phyloP scores from a whole-genome alignment of 208 protist genomes.

The Leishmania tarentolae region DNA sequence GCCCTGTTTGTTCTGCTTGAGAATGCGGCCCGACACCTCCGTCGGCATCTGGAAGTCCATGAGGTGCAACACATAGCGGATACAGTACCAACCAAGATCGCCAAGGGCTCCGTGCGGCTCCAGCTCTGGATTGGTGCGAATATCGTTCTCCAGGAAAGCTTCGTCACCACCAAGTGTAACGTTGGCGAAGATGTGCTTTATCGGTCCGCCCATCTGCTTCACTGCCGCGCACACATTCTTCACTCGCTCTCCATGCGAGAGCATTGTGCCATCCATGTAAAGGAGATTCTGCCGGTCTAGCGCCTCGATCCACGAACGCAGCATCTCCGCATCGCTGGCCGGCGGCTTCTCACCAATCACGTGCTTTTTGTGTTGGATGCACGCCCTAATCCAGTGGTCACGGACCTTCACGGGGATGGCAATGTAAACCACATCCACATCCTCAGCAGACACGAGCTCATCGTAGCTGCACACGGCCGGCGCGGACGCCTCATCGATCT shows the following conservation, averaged over 20 bases:
- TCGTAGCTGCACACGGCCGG: slow-evolving; percentile 31
- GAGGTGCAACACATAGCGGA: slow-evolving; percentile 59
- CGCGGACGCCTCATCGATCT: slow-evolving; percentile 12
- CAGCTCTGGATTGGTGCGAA: slow-evolving; percentile 48
- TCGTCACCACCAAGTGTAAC: slow-evolving; percentile 28
- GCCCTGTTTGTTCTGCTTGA: slow-evolving; percentile 40
- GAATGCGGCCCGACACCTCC: slow-evolving; percentile 50
- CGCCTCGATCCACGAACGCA: slow-evolving; percentile 56
- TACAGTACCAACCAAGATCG: slow-evolving; percentile 67
- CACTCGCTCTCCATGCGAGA: slow-evolving; percentile 51
- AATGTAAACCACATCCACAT: slow-evolving; percentile 51
- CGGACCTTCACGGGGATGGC: slow-evolving; percentile 43
- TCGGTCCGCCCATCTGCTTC: slow-evolving; percentile 28
- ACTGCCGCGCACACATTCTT: slow-evolving; percentile 27
- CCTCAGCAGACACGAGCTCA: slow-evolving; percentile 24
- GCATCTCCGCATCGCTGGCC: slow-evolving; percentile 41
- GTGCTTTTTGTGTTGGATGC: slow-evolving; percentile 60
- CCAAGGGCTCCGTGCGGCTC: slow-evolving; percentile 60
- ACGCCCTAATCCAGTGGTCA: slow-evolving; percentile 48
- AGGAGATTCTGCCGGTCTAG: slow-evolving; percentile 44
- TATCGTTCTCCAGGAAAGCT: slow-evolving; percentile 42
- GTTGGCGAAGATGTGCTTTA: slow-evolving; percentile 50
- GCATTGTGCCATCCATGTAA: slow-evolving; percentile 72
- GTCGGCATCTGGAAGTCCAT: slow-evolving; percentile 52
- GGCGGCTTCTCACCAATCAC: slow-evolving; percentile 64